A percentile compares a stretch with the other conserved stretches of the same genome.
phyloP scores from a whole-genome alignment of 164 flowering plant genomes.

The Dillenia turbinata region DNA sequence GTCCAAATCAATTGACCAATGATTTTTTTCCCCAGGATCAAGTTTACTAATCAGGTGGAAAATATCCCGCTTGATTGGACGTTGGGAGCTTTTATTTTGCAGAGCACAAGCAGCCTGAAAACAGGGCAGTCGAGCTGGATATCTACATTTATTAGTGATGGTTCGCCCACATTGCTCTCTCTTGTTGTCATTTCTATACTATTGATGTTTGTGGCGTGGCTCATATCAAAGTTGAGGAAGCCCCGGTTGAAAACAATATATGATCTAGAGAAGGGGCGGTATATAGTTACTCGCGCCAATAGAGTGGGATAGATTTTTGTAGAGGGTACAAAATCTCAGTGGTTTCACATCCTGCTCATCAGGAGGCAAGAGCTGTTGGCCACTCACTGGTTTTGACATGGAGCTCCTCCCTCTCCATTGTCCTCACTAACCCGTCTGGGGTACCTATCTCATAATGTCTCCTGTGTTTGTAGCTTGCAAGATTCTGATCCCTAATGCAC shows the following conservation, averaged over 20 bases:
- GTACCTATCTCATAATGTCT: too few species aligned
- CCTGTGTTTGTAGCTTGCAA: too few species aligned
- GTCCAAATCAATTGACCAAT: background rate
- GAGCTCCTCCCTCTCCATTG: too few species aligned
- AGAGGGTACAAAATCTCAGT: too few species aligned
- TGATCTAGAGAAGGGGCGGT: conserved; percentile 91
- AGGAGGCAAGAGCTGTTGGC: too few species aligned
- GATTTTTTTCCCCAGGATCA: conserved; percentile 46
- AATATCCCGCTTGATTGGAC: conserved; percentile 92
- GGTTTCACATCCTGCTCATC: too few species aligned
- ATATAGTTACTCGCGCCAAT: conserved; percentile 58
- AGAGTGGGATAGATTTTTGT: conserved; percentile 12
- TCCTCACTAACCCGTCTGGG: too few species aligned
- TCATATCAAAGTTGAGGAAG: conserved; percentile 63
- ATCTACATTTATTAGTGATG: conserved; percentile 23
- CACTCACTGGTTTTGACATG: too few species aligned
- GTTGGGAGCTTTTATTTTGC: conserved; percentile 87
- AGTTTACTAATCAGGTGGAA: conserved; percentile 62
- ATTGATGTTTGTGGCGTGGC: conserved; percentile 47
- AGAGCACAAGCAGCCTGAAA: conserved; percentile 27
- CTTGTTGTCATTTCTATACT: conserved; percentile 34
- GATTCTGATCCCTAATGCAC: too few species aligned
- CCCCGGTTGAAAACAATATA: conserved; percentile 84
- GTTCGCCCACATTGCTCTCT: conserved; percentile 37
- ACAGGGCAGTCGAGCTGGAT: conserved; percentile 31